A percentile compares a stretch with the other conserved stretches of the same genome.
Evolutionary conservation across 768 basidiomycete genomes (phyloP).

Genomic region (Xerocomus spinulosus): DNA sequence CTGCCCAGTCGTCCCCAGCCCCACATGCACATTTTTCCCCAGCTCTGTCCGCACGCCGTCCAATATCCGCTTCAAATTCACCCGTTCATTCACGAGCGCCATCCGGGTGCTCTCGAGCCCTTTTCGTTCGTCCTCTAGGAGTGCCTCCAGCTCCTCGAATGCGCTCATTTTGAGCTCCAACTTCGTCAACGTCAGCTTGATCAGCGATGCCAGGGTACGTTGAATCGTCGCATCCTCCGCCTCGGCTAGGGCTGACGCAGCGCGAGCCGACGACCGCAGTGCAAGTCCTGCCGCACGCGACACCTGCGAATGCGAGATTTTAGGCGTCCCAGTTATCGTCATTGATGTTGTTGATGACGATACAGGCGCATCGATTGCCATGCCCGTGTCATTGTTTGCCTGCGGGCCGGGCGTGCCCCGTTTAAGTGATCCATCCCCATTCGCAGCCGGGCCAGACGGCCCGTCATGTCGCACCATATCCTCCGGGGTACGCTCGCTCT

Average conservation of each 20-base stretch:
- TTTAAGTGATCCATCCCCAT: constrained; percentile 15
- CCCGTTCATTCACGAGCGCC: constrained; percentile 74
- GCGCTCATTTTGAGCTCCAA: constrained; percentile 92
- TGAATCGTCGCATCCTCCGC: constrained; percentile 82
- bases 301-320: constrained; percentile 67
- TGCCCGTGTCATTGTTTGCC: constrained; percentile 26
- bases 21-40: constrained; percentile 42
- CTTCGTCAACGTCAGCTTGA: constrained; percentile 81
- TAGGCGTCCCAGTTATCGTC: constrained; percentile 11
- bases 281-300: constrained; percentile 83
- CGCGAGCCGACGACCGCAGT: constrained; percentile 82
- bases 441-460: constrained; percentile 8
- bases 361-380: constrained; percentile 41
- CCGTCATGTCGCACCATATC: constrained; percentile 34
- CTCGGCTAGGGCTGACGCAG: constrained; percentile 73
- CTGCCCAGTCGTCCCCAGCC: constrained; percentile 56
- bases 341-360: constrained; percentile 10
- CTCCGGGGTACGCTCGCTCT: constrained; percentile 35
- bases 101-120: constrained; percentile 78
- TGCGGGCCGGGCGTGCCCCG: constrained; percentile 14
- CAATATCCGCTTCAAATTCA: constrained; percentile 64
- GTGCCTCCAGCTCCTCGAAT: constrained; percentile 90
- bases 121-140: constrained; percentile 87
- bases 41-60: constrained; percentile 66
- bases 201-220: constrained; percentile 71